Evolutionary conservation across 352 stramenopile genomes (phyloP).

Genomic region (Elongisporangium undulatum): DNA sequence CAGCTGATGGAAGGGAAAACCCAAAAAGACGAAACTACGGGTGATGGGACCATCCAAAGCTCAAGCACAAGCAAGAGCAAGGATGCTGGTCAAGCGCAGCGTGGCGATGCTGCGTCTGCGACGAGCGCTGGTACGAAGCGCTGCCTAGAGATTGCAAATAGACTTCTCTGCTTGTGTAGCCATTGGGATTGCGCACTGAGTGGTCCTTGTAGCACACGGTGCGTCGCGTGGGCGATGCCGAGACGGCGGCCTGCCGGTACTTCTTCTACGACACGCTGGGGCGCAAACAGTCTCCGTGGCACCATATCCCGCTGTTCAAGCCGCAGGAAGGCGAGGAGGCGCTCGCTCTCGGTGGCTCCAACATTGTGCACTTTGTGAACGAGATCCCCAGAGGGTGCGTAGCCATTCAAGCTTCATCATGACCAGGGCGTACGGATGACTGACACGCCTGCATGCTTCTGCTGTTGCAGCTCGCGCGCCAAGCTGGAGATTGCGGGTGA

Average conservation of each 20-base stretch:
- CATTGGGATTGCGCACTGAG: not conserved
- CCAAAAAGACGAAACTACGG: not conserved
- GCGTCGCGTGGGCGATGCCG: slow-evolving; percentile 44
- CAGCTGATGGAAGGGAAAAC: not conserved
- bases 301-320: slow-evolving; percentile 89
- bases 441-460: not conserved
- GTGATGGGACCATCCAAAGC: not conserved
- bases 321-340: slow-evolving; percentile 12
- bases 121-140: not conserved
- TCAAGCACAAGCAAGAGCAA: not conserved
- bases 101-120: not conserved
- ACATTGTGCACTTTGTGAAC: slow-evolving; percentile 91
- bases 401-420: not conserved
- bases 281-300: slow-evolving; percentile 88
- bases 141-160: not conserved
- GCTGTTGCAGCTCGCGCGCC: slow-evolving; percentile 32
- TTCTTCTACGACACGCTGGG: slow-evolving; percentile 75
- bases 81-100: not conserved
- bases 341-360: slow-evolving; percentile 3
- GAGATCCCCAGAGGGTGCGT: slow-evolving; percentile 88
- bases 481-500: slow-evolving; percentile 95
- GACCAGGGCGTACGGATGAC: not conserved
- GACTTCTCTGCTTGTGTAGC: not conserved
- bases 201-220: slow-evolving; percentile 54
- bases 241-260: slow-evolving; percentile 76